phyloP scores from a whole-genome alignment of 495 filamentous ascomycete species.

The Podospora didyma region DNA sequence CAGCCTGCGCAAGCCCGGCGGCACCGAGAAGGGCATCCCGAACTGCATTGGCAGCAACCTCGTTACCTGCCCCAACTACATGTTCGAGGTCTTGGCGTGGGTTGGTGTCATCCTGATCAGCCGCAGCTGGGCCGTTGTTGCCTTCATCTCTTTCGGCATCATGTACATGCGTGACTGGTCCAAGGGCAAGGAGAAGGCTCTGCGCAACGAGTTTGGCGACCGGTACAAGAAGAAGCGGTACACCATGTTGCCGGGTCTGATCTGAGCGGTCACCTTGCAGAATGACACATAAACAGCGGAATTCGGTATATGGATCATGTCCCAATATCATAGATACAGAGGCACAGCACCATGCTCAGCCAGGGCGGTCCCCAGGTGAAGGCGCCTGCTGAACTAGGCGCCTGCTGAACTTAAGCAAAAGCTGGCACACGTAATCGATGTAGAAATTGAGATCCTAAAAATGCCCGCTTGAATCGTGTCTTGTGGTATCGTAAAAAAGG shows the following conservation, averaged over 20 bases:
- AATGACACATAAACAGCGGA: neutral
- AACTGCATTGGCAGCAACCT: slow-evolving; percentile 75
- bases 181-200: slow-evolving; percentile 84
- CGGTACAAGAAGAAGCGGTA: slow-evolving; percentile 87
- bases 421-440: neutral
- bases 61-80: slow-evolving; percentile 96
- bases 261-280: slow-evolving; percentile 20
- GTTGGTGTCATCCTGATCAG: slow-evolving; percentile 70
- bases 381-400: too few relatives aligned
- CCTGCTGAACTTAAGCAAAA: too few relatives aligned
- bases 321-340: too few relatives aligned
- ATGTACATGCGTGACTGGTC: slow-evolving; percentile 84
- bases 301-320: neutral
- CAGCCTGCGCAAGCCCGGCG: slow-evolving; percentile 70
- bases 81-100: slow-evolving; percentile 89
- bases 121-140: slow-evolving; percentile 65
- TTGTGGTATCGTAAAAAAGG: slow-evolving; percentile 4
- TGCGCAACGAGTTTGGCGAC: slow-evolving; percentile 83
- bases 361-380: too few relatives aligned
- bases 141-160: slow-evolving; percentile 66
- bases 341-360: too few relatives aligned
- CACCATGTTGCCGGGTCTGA: slow-evolving; percentile 68
- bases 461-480: neutral
- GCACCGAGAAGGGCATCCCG: slow-evolving; percentile 83
- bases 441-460: neutral